These are phyloP conservation scores for Aristolochia californica DNA, from an alignment of 164 flowering plant species.

Conservation along the genomic window DNA sequence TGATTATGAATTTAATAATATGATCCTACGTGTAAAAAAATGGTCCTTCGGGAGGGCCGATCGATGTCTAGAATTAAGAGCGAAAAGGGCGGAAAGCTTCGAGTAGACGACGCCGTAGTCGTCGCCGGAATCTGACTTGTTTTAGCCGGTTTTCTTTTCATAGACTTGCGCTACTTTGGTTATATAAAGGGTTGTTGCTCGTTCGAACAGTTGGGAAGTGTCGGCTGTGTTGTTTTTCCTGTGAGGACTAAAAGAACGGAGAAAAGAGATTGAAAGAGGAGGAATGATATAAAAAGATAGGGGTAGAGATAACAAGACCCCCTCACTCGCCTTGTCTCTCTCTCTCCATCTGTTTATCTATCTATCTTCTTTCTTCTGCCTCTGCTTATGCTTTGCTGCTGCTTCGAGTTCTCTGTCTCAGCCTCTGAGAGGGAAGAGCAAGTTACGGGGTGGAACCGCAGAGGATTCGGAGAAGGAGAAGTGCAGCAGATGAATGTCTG, in stretches of 20 bases:
- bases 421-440: too few relatives aligned
- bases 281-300: neutral
- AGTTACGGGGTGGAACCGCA: too few relatives aligned
- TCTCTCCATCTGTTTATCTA: neutral
- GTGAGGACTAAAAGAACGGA: neutral
- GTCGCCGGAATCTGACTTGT: slow-evolving; percentile 4
- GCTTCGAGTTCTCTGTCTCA: neutral
- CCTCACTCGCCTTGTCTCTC: neutral
- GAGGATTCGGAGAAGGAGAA: too few relatives aligned
- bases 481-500: too few relatives aligned
- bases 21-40: too few relatives aligned
- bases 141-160: neutral
- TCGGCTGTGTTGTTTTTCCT: slow-evolving; percentile 2
- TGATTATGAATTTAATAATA: too few relatives aligned
- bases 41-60: neutral
- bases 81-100: neutral
- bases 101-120: neutral
- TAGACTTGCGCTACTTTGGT: neutral
- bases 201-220: neutral
- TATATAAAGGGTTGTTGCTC: too few relatives aligned
- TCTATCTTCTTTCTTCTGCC: neutral
- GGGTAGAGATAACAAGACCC: too few relatives aligned
- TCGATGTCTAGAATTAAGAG: too few relatives aligned
- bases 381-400: neutral
- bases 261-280: neutral